Base-by-base conservation (phyloP, 148 eudicot genomes). In the Beta vulgaris region DNA sequence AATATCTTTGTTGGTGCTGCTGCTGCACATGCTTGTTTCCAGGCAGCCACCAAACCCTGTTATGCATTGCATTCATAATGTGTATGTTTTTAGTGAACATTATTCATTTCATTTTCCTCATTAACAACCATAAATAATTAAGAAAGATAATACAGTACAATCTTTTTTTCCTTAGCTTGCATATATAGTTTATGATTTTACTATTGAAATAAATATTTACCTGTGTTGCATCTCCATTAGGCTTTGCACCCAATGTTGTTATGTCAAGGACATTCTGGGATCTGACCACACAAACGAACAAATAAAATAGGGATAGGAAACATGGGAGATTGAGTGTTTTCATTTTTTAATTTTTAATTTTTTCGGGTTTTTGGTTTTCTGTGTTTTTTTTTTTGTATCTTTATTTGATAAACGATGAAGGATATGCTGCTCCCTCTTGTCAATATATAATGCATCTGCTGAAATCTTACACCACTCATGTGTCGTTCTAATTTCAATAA, bases 21-120 rank as follows among this genome's bases (percentile, higher is more conserved):
- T 7, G 91, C 43, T 42, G 74, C 80, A 76, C 91, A 86, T 21
- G 97, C 97, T 42, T 69, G 80, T 48, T 85, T 86, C 91, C 91
- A 91, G 25, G 91, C 89, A 58, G 13, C 60, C 36, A 62, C 2
- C 26, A 90, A 5, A 8, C 77, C 89, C n/a, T n/a, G n/a, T n/a
- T n/a, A n/a, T n/a, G n/a, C n/a, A n/a, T n/a, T n/a, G n/a, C n/a
- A n/a, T n/a, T n/a, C n/a, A n/a, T n/a, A n/a, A n/a, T n/a, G n/a
- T n/a, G n/a, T n/a, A n/a, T 55, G 31, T 23, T 16, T 13, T 19
- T 35, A 36, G 28, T 35, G 19, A 18, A 21, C 1, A 36, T 7
- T 35, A 35, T 18, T 63, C 6, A 15, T 21, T 3, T 35, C 43
- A 54, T n/a, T n/a, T n/a, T 54, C 1, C 29, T 54, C n/a, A 21